Conservation (phyloP, 2,329 filamentous ascomycete species). For the Berkeleyomyces rouxiae region DNA sequence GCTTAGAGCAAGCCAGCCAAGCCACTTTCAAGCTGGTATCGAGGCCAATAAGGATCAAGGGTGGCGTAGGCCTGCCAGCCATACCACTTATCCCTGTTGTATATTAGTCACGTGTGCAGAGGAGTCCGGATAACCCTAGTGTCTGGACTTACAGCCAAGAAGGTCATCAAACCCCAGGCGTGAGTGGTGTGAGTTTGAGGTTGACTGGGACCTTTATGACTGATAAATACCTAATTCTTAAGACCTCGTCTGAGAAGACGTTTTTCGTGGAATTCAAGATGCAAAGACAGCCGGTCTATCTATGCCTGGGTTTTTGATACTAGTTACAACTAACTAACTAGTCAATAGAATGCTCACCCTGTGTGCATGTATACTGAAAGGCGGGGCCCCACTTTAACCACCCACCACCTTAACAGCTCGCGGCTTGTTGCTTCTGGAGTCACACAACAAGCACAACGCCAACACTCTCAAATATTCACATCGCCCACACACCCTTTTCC, state of each 20-base stretch:
- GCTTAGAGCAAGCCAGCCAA: not conserved
- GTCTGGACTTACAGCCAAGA: not conserved
- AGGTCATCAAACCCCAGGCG: no score
- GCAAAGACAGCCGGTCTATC: no score
- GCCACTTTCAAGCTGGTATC: not conserved
- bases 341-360: no score
- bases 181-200: not conserved
- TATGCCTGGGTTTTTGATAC: no score
- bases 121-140: not conserved
- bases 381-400: not conserved
- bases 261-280: no score
- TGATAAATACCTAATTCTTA: no score
- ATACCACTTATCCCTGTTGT: not conserved
- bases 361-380: not conserved
- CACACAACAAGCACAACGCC: not conserved
- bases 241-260: no score
- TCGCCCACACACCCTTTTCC: not conserved
- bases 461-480: not conserved
- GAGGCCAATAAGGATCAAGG: not conserved
- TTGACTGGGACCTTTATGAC: no score
- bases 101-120: not conserved
- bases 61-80: not conserved
- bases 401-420: not conserved
- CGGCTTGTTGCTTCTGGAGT: not conserved
- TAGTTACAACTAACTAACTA: no score